Evolutionary conservation across 176 grass and related monocot genomes (phyloP), one percentile per base, ranked within the genome.

Genomic region (Leersia perrieri): DNA sequence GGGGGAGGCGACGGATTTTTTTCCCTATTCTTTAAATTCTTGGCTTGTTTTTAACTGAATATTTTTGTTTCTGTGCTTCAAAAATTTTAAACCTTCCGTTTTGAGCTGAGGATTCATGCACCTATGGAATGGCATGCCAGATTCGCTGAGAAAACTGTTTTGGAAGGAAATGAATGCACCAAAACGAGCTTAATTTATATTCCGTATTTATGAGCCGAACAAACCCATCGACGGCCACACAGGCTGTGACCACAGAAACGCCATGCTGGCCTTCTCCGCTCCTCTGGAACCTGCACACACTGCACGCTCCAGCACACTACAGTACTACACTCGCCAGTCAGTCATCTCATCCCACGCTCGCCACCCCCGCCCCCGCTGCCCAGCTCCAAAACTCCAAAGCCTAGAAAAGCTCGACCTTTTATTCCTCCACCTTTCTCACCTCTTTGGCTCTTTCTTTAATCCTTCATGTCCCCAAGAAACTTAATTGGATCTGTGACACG

Each of bases 271-370:
- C 44, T 73, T 18, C 55, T 33, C 67, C n/a, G 57, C 73, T 65
- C 5, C 64, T 77, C 72, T 82, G 72, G 85, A 87, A 82, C 63
- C 71, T 74, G 84, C 76, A 86, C 64, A 38, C 45, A 51, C 85
- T 72, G 25, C 72, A 67, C 75, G 69, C 20, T 20, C 64, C 49
- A 53, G 49, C 49, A 53, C 40, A n/a, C n/a, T n/a, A n/a, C n/a
- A n/a, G n/a, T n/a, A n/a, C n/a, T n/a, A n/a, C n/a, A 60, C 29
- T 76, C 82, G 32, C 36, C 41, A 57, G 22, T 64, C 41, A 57
- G 22, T 64, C 83, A 53, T 72, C 77, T 33, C 83, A 64, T 51
- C 9, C 45, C 45, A 47, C 44, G 3, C 86, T 36, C 69, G 38
- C 13, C 25, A 28, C 68, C 51, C 76, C 66, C 75, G 58, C 32